Base-by-base conservation (phyloP, 441 rosid species). In the Mallotus japonicus region DNA sequence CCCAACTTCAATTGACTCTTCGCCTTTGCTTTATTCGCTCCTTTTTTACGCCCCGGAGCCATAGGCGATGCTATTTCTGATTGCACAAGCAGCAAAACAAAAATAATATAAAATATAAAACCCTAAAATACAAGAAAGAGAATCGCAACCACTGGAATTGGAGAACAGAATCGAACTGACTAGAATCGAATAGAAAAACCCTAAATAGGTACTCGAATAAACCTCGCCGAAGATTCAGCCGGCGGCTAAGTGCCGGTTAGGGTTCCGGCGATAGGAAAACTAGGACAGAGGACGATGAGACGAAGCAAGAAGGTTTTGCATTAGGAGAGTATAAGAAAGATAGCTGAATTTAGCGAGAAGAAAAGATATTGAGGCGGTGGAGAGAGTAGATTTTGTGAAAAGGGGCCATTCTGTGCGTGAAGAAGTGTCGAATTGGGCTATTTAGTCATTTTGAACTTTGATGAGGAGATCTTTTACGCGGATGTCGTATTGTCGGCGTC, bases 1-100 rank as follows among this genome's bases (percentile, higher is more conserved):
- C 98, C 98, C 78, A 92, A 73, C 72, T 91, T 83, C 85, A 96
- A 85, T 76, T 88, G 86, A 69, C 81, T 85, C 83, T 90, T 90
- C 24, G 79, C 83, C 72, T 84, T 91, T 17, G 81, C 81, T 78
- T 91, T 94, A 82, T 78, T 92, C 73, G 82, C 93, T 86, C 96
- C 99, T 84, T 73, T 93, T 85, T 77, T 92, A 86, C 99, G 96
- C 87, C 92, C 85, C 76, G 95, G 92, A 82, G 97, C 98, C 98
- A 92, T 96, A 79, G 84, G 85, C 87, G 80, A 63, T 16, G 40
- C 72, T 20, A 47, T 58, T 32, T 62, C 37, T 50, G 20, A 71
- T 67, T 19, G 69, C 62, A 67, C 34, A 42, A 24, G 28, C 42
- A 20, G 20, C 9, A 1, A 16, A 12, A 40, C 14, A 32, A 37